Evolutionary conservation across 108 stramenopile species (phyloP).

Genomic region (Mayamaea pseudoterrestris): DNA sequence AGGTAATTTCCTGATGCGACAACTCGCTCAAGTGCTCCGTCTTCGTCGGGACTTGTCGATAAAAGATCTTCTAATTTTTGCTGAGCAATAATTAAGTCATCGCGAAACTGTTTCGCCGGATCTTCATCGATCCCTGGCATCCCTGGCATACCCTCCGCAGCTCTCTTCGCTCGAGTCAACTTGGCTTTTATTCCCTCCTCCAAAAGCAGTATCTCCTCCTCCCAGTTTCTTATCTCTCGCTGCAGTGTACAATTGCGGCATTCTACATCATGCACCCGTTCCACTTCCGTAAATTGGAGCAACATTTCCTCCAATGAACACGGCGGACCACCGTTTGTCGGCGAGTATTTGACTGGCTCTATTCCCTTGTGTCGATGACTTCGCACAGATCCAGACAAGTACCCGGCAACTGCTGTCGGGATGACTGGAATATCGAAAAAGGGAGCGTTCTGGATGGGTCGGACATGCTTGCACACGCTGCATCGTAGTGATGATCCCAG

Average conservation of each 20-base stretch:
- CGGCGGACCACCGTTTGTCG: slow-evolving; percentile 10
- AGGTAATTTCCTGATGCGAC: background rate
- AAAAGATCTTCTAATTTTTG: background rate
- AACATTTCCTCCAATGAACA: slow-evolving; percentile 36
- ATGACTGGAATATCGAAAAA: slow-evolving; percentile 49
- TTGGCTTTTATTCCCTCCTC: slow-evolving; percentile 33
- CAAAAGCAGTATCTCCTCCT: slow-evolving; percentile 48
- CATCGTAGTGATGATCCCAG: slow-evolving; percentile 68
- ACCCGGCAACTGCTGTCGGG: slow-evolving; percentile 30
- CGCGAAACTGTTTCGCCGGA: slow-evolving; percentile 6
- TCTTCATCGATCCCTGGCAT: slow-evolving; percentile 6
- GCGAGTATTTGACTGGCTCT: background rate
- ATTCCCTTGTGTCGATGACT: too few species aligned
- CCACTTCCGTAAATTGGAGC: slow-evolving; percentile 36
- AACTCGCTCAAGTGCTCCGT: slow-evolving; percentile 1
- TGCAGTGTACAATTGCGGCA: slow-evolving; percentile 53
- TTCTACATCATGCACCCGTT: slow-evolving; percentile 63
- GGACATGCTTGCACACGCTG: slow-evolving; percentile 39
- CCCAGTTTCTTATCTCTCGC: slow-evolving; percentile 23
- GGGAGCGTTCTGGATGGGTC: slow-evolving; percentile 58
- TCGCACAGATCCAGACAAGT: background rate
- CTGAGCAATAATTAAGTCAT: background rate
- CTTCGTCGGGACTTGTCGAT: slow-evolving; percentile 18
- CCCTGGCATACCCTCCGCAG: slow-evolving; percentile 8
- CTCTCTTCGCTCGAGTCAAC: background rate